These are phyloP conservation scores for Trichosanthes truncata DNA, from an alignment of 306 rosid species.

Conservation along the genomic window DNA sequence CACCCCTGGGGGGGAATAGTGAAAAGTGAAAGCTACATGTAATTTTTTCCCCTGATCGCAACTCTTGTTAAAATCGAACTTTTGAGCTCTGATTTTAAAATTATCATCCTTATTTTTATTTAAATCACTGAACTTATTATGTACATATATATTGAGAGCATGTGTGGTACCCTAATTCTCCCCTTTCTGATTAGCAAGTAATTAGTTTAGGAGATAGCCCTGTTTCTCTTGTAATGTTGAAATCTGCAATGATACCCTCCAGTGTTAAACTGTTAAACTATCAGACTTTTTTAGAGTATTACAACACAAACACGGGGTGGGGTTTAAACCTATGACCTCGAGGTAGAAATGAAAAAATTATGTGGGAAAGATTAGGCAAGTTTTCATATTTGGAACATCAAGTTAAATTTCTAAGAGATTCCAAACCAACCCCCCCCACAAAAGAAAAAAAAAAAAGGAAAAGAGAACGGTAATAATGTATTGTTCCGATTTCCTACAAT, in stretches of 20 bases:
- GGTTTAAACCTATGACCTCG: neutral
- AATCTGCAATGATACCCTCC: neutral
- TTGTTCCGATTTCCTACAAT: too few species aligned
- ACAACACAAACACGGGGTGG: neutral
- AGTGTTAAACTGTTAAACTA: neutral
- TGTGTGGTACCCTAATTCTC: neutral
- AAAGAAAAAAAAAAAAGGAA: too few species aligned
- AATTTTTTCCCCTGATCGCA: neutral
- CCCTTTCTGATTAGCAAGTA: neutral
- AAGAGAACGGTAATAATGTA: too few species aligned
- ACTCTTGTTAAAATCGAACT: neutral
- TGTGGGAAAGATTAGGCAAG: neutral
- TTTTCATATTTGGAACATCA: too few species aligned
- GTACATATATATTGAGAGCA: neutral
- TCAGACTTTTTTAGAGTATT: too few species aligned
- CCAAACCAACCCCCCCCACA: too few species aligned
- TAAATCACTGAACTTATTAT: neutral
- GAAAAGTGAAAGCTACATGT: neutral
- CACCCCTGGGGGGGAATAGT: neutral
- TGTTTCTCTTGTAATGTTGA: neutral
- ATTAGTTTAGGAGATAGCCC: neutral
- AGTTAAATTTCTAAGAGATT: too few species aligned
- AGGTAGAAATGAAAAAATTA: neutral
- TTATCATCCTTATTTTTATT: neutral
- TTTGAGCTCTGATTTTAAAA: neutral